Evolutionary conservation across 768 basidiomycete genomes (phyloP), one percentile per base, ranked within the genome.

Genomic region (Gymnopilus junonius): DNA sequence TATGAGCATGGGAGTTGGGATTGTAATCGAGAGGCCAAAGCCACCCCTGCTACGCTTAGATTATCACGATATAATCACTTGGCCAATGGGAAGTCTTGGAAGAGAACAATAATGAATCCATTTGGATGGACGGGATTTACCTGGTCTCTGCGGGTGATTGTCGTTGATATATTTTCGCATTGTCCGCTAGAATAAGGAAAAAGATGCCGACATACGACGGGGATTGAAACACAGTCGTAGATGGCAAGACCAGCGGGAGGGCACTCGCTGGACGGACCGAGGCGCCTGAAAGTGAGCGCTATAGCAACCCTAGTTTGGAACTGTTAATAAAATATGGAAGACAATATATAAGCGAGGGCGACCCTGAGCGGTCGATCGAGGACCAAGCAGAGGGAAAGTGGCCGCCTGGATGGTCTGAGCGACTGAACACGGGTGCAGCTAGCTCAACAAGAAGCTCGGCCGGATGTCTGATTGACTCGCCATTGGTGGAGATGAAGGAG

Each of bases 161-260:
- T 66, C 43, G 57, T 57, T 61, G 65, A 59, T 59, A 55, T 59
- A 57, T 40, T 39, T 58, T 61, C 51, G 17, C 37, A 48, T 56
- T 34, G 48, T 60, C 23, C 27, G 58, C 56, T 46, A 48, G 42
- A 32, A 40, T n/a, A 40, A 51, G 53, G 29, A 31, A 39, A 51
- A 23, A 43, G 15, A 40, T 27, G 21, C 42, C 40, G 43, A 21
- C 31, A 23, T 15, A 27, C 6, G 27, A 32, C 8, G 23, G 20
- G 48, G 45, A 61, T 56, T 45, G 59, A 51, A 50, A 48, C 50
- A 10, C 29, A 32, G 40, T 31, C 29, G 17, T 11, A 53, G 53
- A 7, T 8, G n/a, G 31, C 4, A 27, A 14, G 37, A 29, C 34
- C 23, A 40, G 54, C n/a, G 37, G 29, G 37, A 17, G 46, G 54